Conservation (phyloP, 1,139 yeast genomes). For the Blastobotrys serpentis region DNA sequence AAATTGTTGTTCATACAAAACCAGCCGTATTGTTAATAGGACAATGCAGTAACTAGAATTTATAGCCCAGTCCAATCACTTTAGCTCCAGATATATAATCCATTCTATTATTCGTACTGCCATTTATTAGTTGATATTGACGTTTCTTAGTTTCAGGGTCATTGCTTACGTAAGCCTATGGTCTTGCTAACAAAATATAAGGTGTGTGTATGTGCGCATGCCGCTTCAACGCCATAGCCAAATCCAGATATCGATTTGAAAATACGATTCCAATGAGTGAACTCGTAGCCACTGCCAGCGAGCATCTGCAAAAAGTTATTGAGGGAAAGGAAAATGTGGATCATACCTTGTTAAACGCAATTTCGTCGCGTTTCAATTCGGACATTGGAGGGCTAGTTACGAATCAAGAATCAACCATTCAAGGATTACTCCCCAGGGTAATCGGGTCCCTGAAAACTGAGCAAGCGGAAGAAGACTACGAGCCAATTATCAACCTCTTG, state of each 20-base stretch:
- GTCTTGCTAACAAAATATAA: no score
- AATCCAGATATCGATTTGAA: no score
- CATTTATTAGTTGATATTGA: no score
- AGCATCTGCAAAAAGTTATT: slow-evolving; percentile 14
- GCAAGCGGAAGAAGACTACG: slow-evolving; percentile 16
- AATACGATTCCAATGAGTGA: neutral
- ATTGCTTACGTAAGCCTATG: no score
- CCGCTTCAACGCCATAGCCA: slow-evolving; percentile 11
- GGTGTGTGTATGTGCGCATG: no score
- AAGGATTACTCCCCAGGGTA: slow-evolving; percentile 24
- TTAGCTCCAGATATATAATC: no score
- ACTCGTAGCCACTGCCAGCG: slow-evolving; percentile 7
- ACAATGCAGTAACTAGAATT: no score
- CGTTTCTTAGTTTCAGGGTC: no score
- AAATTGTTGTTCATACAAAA: no score
- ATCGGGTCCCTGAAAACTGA: slow-evolving; percentile 23
- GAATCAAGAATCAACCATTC: slow-evolving; percentile 16
- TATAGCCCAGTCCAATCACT: no score
- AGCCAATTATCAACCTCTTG: slow-evolving; percentile 25
- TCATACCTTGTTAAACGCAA: slow-evolving; percentile 20
- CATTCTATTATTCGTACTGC: no score
- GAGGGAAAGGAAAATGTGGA: slow-evolving; percentile 17
- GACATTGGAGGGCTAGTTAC: slow-evolving; percentile 22
- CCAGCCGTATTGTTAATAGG: no score
- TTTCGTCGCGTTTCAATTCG: slow-evolving; percentile 21